phyloP scores from a whole-genome alignment of 352 stramenopile genomes.

The Pythium myriotylum region DNA sequence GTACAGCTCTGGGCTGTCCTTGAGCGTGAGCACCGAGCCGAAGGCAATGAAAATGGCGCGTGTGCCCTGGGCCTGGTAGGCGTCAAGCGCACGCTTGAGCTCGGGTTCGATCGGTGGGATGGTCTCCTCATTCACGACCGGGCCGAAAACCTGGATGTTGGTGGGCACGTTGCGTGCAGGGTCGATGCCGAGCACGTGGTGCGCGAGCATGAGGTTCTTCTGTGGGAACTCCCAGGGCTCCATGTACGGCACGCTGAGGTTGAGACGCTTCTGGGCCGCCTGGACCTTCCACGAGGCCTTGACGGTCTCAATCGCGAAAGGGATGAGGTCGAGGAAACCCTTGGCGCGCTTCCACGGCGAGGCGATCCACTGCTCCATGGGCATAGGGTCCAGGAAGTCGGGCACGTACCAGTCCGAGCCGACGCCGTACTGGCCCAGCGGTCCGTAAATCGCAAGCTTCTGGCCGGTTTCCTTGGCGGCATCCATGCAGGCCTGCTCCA shows the following conservation, averaged over 20 bases:
- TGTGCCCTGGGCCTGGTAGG: conserved; percentile 9
- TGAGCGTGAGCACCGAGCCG: conserved; percentile 27
- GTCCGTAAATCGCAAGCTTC: conserved; percentile 29
- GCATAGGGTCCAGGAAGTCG: conserved; percentile 30
- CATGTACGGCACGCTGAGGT: conserved; percentile 28
- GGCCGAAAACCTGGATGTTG: conserved; percentile 30
- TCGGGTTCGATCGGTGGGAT: conserved; percentile 29
- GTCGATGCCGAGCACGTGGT: conserved; percentile 30
- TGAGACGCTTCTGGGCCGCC: conserved; percentile 24
- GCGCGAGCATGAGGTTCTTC: conserved; percentile 31
- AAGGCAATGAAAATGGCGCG: conserved; percentile 28
- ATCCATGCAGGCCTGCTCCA: conserved; percentile 31
- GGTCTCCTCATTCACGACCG: conserved; percentile 27
- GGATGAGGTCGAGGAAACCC: conserved; percentile 26
- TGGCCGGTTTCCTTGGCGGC: conserved; percentile 22
- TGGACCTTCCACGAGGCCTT: conserved; percentile 29
- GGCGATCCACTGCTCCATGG: conserved; percentile 30
- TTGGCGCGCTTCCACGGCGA: conserved; percentile 29
- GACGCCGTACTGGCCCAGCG: conserved; percentile 28
- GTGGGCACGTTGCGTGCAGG: conserved; percentile 25
- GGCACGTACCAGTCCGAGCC: conserved; percentile 29
- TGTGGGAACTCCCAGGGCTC: conserved; percentile 31
- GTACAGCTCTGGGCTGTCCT: conserved; percentile 29
- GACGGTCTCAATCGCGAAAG: conserved; percentile 24
- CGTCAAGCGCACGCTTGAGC: conserved; percentile 20